Base-by-base conservation (phyloP, 2,329 filamentous ascomycete species). In the Aureobasidium sp. region DNA sequence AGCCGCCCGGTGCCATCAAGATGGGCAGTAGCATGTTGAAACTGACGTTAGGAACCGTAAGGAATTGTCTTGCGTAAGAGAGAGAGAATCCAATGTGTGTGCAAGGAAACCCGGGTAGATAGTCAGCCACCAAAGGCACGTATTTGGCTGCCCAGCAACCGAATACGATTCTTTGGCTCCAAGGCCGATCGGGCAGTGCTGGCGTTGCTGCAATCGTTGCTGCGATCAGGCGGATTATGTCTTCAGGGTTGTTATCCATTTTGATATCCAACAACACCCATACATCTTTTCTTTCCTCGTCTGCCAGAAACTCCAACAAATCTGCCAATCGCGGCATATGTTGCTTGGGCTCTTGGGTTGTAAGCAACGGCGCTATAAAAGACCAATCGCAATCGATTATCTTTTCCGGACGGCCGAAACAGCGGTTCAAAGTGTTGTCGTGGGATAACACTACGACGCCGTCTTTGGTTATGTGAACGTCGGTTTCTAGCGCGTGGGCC, bases 221-320 rank as follows among this genome's bases (percentile, higher is more conserved):
- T 10, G 84, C 84, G 36, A 93, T 86, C 50, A 85, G 78, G 39
- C 81, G 75, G 72, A 97, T 85, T n/a, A 97, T 79, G 45, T 85
- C 79, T 16, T 86, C 81, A 0, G 88, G 77, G 65, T 89, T 78
- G 69, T 92, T 88, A 68, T 91, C 85, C 30, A 85, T 80, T 85
- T 97, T 97, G 72, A 97, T 90, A 72, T 97, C 93, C 3, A 97
- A 78, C 64, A 97, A 74, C 6, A 94, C 68, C 92, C 92, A 96
- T 10, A 92, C 79, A 47, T 87, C 73, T 68, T 89, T 84, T 42
- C 82, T 72, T 0, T 80, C 86, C 0, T 86, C 86, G 66, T 82
- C 77, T 0, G 82, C 79, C 58, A 97, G 73, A 69, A 87, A 93
- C 62, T 83, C 79, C 9, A 97, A 77, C 59, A 97, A 76, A 68